Percentiles rank a stretch among this genome's conserved stretches.
Conservation (phyloP, 352 stramenopile genomes). For the Phytopythium delawarense region DNA sequence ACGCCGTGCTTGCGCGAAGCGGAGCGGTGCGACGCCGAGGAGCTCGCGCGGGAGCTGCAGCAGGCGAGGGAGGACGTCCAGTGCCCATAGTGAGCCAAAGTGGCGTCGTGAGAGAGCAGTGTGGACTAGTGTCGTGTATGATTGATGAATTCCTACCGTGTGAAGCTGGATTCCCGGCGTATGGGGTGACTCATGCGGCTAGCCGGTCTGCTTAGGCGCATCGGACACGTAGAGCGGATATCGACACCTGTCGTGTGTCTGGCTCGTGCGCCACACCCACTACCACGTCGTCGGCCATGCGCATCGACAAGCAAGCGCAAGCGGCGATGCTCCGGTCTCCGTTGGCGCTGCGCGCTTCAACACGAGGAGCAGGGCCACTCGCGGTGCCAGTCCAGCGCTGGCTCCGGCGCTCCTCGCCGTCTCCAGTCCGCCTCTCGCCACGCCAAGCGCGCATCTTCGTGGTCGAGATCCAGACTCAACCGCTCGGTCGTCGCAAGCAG, state of each 20-base stretch:
- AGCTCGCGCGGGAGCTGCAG: slow-evolving; percentile 13
- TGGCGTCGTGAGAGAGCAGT: too few relatives aligned
- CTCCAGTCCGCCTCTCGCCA: background rate
- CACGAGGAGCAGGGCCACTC: background rate
- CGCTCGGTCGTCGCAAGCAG: background rate
- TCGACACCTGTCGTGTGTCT: background rate
- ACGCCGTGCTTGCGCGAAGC: slow-evolving; percentile 14
- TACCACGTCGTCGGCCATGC: background rate
- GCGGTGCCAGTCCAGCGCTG: background rate
- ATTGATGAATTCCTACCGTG: too few relatives aligned
- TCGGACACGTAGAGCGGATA: background rate
- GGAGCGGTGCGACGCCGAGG: slow-evolving; percentile 10
- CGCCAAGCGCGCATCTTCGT: background rate
- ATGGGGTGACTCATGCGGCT: background rate
- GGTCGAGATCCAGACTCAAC: background rate
- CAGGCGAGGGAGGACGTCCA: background rate
- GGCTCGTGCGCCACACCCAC: background rate
- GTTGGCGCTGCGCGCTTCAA: background rate
- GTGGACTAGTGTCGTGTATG: too few relatives aligned
- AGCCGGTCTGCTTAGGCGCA: background rate
- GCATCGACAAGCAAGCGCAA: background rate
- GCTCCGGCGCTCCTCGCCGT: background rate
- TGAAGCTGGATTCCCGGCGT: background rate
- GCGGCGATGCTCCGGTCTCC: background rate
- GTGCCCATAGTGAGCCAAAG: background rate